Conservation (phyloP, 768 basidiomycete genomes). For the Lentinula edodes region DNA sequence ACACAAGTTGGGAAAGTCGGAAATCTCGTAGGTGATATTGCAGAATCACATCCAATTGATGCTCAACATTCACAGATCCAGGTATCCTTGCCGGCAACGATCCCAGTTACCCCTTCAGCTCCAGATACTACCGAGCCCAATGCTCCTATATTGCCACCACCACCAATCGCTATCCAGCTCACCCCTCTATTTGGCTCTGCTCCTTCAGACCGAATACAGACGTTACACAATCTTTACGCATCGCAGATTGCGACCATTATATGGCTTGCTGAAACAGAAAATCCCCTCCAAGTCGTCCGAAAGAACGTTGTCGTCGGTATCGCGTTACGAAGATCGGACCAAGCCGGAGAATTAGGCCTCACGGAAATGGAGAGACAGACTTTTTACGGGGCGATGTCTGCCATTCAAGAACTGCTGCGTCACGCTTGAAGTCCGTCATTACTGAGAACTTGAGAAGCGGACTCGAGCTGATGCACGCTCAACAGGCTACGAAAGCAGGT, state of each 20-base stretch:
- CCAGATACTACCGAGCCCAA: constrained; percentile 31
- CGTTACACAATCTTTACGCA: constrained; percentile 74
- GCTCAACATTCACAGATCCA: constrained; percentile 55
- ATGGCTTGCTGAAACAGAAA: constrained; percentile 53
- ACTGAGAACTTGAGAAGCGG: not conserved
- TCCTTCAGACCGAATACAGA: constrained; percentile 61
- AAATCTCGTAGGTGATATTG: constrained; percentile 51
- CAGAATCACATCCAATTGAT: constrained; percentile 3
- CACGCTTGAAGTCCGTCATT: constrained; percentile 4
- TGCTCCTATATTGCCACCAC: constrained; percentile 40
- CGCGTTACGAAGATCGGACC: constrained; percentile 44
- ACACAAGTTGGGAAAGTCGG: constrained; percentile 93
- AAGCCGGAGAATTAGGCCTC: constrained; percentile 19
- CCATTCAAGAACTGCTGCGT: constrained; percentile 32
- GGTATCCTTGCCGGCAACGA: constrained; percentile 65
- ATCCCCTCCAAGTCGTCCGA: constrained; percentile 34
- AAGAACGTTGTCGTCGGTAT: constrained; percentile 72
- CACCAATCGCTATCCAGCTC: constrained; percentile 70
- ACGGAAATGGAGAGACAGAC: constrained; percentile 34
- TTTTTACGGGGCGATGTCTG: constrained; percentile 47
- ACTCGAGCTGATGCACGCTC: not conserved
- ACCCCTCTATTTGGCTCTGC: constrained; percentile 75
- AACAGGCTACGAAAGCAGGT: not conserved
- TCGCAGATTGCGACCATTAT: constrained; percentile 84
- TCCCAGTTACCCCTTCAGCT: constrained; percentile 38